These are phyloP conservation scores for Aspergillus niger DNA, from an alignment of 2,329 filamentous ascomycete species.

Conservation along the genomic window DNA sequence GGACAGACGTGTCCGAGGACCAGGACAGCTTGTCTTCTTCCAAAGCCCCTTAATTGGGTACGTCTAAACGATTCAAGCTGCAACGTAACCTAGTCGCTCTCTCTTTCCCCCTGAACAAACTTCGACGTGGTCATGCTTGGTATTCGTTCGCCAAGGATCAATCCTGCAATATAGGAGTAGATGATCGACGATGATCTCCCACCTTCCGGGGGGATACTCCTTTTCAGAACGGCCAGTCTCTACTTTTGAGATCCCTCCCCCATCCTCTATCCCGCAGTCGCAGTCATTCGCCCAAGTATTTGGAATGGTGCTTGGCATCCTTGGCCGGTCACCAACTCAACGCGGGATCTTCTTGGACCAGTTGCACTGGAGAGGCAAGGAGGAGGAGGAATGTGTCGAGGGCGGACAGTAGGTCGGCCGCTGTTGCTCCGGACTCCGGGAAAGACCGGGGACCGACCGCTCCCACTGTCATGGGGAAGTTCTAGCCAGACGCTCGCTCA, in stretches of 20 bases:
- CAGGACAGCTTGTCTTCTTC: neutral
- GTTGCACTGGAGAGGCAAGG: conserved; percentile 10
- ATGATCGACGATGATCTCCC: conserved; percentile 27
- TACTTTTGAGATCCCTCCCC: neutral
- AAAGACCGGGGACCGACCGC: neutral
- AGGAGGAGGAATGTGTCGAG: conserved; percentile 12
- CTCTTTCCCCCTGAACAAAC: neutral
- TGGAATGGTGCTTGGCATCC: conserved; percentile 10
- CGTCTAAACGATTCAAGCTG: neutral
- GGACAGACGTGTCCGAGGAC: neutral
- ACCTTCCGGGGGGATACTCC: conserved; percentile 7
- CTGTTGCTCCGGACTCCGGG: neutral
- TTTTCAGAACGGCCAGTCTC: conserved; percentile 4
- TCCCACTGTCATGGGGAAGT: neutral
- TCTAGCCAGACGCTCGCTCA: neutral
- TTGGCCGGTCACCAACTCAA: conserved; percentile 13
- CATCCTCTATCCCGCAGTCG: neutral
- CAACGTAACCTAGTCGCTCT: neutral
- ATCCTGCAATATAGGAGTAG: conserved; percentile 16
- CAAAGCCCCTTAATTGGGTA: neutral
- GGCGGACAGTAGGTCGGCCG: neutral
- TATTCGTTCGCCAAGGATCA: conserved; percentile 18
- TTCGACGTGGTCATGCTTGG: conserved; percentile 8
- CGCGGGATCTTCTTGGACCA: neutral
- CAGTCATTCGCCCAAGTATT: conserved; percentile 7